Evolutionary conservation across 2,329 filamentous ascomycete genomes (phyloP).

Genomic region (Cryphonectria radicalis): DNA sequence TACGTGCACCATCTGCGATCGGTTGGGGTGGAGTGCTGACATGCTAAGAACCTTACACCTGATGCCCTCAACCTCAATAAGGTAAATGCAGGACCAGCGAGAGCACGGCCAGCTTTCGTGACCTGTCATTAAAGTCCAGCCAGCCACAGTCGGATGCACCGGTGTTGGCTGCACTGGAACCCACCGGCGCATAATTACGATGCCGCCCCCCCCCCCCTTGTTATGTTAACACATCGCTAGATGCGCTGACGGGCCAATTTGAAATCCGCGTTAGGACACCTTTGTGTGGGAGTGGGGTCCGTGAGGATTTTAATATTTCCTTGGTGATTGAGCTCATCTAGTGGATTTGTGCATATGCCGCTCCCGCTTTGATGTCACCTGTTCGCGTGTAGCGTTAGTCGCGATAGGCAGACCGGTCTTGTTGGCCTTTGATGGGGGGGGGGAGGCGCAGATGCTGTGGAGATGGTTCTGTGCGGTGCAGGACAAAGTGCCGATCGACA

Average conservation of each 20-base stretch:
- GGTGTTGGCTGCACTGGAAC: slow-evolving; percentile 8
- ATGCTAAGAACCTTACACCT: background rate
- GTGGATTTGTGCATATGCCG: slow-evolving; percentile 6
- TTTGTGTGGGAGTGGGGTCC: slow-evolving; percentile 3
- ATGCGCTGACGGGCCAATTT: slow-evolving; percentile 1
- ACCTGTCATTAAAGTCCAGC: slow-evolving; percentile 2
- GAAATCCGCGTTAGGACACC: background rate
- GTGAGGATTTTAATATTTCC: background rate
- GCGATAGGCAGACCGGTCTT: slow-evolving; percentile 5
- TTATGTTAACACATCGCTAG: slow-evolving; percentile 4
- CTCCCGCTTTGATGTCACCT: background rate
- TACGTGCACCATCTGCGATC: background rate
- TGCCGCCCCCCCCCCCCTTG: background rate
- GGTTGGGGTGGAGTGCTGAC: slow-evolving; percentile 1
- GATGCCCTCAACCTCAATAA: background rate
- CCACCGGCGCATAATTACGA: slow-evolving; percentile 5
- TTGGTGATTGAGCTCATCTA: slow-evolving; percentile 1
- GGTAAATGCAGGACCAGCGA: background rate
- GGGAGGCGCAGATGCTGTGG: background rate
- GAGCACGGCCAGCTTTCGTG: background rate
- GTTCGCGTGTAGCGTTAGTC: background rate
- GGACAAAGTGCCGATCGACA: background rate
- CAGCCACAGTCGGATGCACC: slow-evolving; percentile 6
- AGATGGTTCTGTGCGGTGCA: background rate
- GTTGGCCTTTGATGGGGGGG: background rate